Evolutionary conservation across 257 asterid genomes (phyloP).

Genomic region (Plantago ovata): DNA sequence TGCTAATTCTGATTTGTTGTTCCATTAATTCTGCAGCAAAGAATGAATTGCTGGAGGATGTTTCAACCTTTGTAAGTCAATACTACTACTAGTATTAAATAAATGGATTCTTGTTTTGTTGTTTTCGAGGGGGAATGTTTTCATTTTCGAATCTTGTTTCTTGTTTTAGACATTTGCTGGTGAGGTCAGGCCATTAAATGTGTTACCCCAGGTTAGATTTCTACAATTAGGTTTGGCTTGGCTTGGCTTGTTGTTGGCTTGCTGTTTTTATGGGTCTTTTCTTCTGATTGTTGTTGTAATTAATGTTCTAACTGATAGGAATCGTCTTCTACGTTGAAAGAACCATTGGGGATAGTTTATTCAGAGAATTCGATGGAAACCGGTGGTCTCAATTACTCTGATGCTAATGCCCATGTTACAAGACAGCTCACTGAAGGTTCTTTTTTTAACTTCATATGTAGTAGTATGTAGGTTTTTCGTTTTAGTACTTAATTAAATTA

Average conservation of each 20-base stretch:
- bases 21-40: slow-evolving; percentile 48
- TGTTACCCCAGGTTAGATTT: slow-evolving; percentile 64
- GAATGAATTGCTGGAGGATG: slow-evolving; percentile 56
- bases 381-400: slow-evolving; percentile 30
- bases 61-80: slow-evolving; percentile 65
- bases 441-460: neutral
- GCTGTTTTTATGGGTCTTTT: slow-evolving; percentile 17
- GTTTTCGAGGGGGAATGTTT: neutral
- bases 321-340: slow-evolving; percentile 48
- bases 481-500: neutral
- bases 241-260: neutral
- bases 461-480: no score
- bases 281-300: slow-evolving; percentile 16
- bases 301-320: slow-evolving; percentile 42
- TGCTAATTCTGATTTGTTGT: slow-evolving; percentile 12
- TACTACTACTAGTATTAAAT: neutral
- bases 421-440: slow-evolving; percentile 85
- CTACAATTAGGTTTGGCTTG: slow-evolving; percentile 7
- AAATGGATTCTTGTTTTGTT: neutral
- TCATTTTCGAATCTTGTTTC: slow-evolving; percentile 14
- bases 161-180: slow-evolving; percentile 55
- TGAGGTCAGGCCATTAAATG: slow-evolving; percentile 66
- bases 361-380: slow-evolving; percentile 41
- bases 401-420: slow-evolving; percentile 42
- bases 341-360: slow-evolving; percentile 58